Percentiles rank a stretch among this genome's conserved stretches.
These are phyloP conservation scores for Globisporangium ultimum DNA, from an alignment of 352 stramenopile genomes.

Conservation along the genomic window DNA sequence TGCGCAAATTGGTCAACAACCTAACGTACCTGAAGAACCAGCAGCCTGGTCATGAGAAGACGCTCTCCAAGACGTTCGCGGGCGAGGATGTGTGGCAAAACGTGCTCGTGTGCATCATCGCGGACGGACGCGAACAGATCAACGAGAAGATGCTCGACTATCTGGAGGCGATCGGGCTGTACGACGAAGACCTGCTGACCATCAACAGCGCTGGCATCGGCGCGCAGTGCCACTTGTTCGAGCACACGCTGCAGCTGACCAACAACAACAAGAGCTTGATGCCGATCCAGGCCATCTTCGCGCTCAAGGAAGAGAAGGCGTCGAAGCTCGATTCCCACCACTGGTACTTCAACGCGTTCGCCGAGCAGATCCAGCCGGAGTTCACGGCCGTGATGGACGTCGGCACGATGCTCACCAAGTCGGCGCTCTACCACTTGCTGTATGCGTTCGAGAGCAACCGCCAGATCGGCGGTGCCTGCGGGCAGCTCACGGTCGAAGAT, in stretches of 20 bases:
- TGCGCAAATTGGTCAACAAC: conserved; percentile 84
- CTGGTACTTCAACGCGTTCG: conserved; percentile 84
- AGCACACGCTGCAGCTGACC: conserved; percentile 77
- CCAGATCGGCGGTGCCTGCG: conserved; percentile 80
- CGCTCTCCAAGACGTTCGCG: conserved; percentile 37
- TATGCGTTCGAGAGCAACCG: conserved; percentile 74
- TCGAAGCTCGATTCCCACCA: conserved; percentile 85
- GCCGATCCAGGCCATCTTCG: conserved; percentile 77
- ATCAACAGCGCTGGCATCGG: conserved; percentile 84
- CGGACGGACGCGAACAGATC: conserved; percentile 71
- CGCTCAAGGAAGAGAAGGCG: conserved; percentile 77
- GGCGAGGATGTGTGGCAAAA: conserved; percentile 81
- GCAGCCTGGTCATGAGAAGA: conserved; percentile 20
- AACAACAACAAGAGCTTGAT: conserved; percentile 67
- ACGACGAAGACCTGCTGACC: conserved; percentile 82
- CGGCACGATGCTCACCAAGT: conserved; percentile 80
- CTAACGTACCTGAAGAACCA: conserved; percentile 66
- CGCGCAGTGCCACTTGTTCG: conserved; percentile 80
- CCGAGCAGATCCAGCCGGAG: conserved; percentile 79
- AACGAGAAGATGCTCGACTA: conserved; percentile 83
- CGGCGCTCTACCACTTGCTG: conserved; percentile 72
- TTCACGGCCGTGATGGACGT: conserved; percentile 85
- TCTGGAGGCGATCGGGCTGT: conserved; percentile 63
- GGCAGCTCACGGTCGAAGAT: conserved; percentile 80
- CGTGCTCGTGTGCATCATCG: conserved; percentile 76